Evolutionary conservation across 2,329 filamentous ascomycete genomes (phyloP), one percentile per base, ranked within the genome.

Genomic region (Ambrosiella xylebori): DNA sequence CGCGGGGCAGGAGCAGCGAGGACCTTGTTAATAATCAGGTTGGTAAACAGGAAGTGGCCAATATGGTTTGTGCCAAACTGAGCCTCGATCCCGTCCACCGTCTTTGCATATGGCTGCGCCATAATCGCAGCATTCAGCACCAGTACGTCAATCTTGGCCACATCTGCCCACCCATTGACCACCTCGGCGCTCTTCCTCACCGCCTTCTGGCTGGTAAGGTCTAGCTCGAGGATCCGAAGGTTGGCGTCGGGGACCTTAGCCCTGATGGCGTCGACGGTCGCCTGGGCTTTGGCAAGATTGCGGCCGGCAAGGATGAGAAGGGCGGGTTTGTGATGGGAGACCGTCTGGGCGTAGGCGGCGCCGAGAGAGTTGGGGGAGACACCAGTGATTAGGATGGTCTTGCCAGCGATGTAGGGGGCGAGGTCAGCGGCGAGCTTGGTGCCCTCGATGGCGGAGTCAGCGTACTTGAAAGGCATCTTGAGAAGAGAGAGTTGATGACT

Each of bases 51-150:
- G 54, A 72, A 77, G 62, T 74, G 74, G 0, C 69, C 71, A 5
- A 77, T 55, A 56, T 77, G 71, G 55, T 75, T 75, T 1, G 69
- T 70, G 0, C 68, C 71, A 54, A 77, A 71, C 58, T 74, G 72
- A 57, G 65, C 64, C 65, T 76, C 73, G 53, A 71, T 66, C 0
- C 73, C 73, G 2, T 74, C 71, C 2, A 65, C 61, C 7, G 66
- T 69, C n/a, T 68, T 61, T 1, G 64, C 65, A 17, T 41, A 49
- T 3, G 69, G 65, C 9, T 61, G 61, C n/a, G 64, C 68, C 68
- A 72, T 73, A 38, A 74, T 63, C 11, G 68, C 73, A 0, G 74
- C 74, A 56, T 72, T 76, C 37, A 53, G 17, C 61, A 74, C 73
- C 36, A 75, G 67, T 5, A 64, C 57, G 64, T 57, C 56, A 44